Evolutionary conservation across 805 yeast species (phyloP), one percentile per base, ranked within the genome.

Genomic region (Saccharomycopsis olivae): DNA sequence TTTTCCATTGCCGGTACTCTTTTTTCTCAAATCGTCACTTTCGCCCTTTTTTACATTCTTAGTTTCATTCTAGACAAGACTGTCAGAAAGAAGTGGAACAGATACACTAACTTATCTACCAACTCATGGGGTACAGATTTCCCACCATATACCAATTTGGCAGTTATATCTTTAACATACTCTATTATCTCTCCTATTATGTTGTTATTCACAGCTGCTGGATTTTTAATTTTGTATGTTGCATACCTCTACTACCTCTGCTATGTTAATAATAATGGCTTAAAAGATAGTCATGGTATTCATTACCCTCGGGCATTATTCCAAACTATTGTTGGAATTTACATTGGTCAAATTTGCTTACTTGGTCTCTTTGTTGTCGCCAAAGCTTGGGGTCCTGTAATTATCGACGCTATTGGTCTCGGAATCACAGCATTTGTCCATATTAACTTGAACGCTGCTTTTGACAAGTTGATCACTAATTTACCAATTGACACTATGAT

Each of bases 301-400:
- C 78, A 80, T 62, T 92, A 87, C 56, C 92, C 95, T 46, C 73
- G 85, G 47, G 96, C 96, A 2, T 59, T 89, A 38, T 82, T 76
- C 65, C 96, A 89, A 62, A 79, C 94, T 1, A 69, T 89, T 56
- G 78, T 78, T 29, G 98, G 98, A 43, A 58, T 92, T 33, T 89
- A 89, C 57, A 57, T 89, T 33, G 95, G 95, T 29, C 88, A 89
- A 60, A 61, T 87, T 17, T 85, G 95, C 65, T 52, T 92, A 47
- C 56, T 92, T 39, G 96, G 96, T 40, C 59, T 92, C 41, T 88
- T 86, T 56, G 83, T 75, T 14, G 94, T 89, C 41, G 87, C 94
- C 46, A 85, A 85, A 66, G 81, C 94, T 31, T 89, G 96, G 96
- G 97, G 96, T 33, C 94, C 96, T 28, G 69, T 87, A 48, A 83